Evolutionary conservation across 2,329 filamentous ascomycete species (phyloP).

Genomic region (Cladophialophora psammophila): DNA sequence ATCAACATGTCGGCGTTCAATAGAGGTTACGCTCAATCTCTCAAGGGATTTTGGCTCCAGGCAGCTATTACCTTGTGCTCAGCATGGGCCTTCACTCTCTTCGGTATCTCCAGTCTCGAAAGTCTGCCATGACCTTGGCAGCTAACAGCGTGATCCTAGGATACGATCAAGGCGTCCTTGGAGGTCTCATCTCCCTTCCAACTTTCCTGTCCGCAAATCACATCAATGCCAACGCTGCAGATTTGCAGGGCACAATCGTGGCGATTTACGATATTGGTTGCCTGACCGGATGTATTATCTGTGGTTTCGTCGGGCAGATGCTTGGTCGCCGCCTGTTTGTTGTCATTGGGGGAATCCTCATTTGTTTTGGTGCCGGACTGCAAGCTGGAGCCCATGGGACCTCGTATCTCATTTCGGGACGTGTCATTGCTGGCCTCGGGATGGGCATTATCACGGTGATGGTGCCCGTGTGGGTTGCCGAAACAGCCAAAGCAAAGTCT

Average conservation of each 20-base stretch:
- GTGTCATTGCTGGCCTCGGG: constrained; percentile 35
- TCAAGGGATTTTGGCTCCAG: constrained; percentile 31
- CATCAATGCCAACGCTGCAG: constrained; percentile 45
- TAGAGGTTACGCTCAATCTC: constrained; percentile 27
- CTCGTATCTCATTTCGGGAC: constrained; percentile 38
- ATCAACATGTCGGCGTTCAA: constrained; percentile 31
- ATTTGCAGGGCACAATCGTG: constrained; percentile 58
- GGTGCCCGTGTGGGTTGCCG: constrained; percentile 33
- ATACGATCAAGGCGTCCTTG: constrained; percentile 40
- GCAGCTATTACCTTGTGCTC: constrained; percentile 31
- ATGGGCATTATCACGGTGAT: constrained; percentile 34
- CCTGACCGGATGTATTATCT: constrained; percentile 49
- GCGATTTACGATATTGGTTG: constrained; percentile 59
- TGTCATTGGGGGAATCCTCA: constrained; percentile 64
- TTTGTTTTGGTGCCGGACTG: constrained; percentile 51
- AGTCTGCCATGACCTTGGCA: neutral
- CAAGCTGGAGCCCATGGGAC: constrained; percentile 41
- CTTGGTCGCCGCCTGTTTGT: constrained; percentile 56
- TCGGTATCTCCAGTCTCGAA: constrained; percentile 15
- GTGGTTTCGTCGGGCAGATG: constrained; percentile 47
- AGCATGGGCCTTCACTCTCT: constrained; percentile 34
- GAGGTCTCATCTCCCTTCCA: constrained; percentile 61
- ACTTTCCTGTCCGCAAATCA: constrained; percentile 49
- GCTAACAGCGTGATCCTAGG: constrained; percentile 16
- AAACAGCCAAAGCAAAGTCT: constrained; percentile 26